Evolutionary conservation across 495 filamentous ascomycete species (phyloP).

Genomic region (Xylaria telfairii): DNA sequence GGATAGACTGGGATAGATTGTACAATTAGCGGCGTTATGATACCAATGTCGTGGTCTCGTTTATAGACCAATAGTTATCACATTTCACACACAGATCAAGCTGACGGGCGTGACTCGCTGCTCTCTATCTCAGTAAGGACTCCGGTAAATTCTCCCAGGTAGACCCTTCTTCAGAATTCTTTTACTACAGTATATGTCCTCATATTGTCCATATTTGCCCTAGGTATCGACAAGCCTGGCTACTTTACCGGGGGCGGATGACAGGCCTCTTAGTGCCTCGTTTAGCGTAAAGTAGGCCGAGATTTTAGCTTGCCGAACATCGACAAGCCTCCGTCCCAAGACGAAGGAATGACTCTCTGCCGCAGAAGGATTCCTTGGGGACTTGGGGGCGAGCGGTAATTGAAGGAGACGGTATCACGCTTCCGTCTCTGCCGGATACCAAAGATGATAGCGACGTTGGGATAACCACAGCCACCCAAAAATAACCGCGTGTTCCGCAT

Average conservation of each 20-base stretch:
- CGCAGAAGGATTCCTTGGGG: not conserved
- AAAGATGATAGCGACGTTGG: not conserved
- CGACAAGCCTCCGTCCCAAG: conserved; percentile 1
- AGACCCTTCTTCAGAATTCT: too few relatives aligned
- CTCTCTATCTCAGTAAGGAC: not conserved
- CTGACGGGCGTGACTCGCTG: not conserved
- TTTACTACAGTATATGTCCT: not conserved
- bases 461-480: not conserved
- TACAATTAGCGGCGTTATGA: not conserved
- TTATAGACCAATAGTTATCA: not conserved
- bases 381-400: not conserved
- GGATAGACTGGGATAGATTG: not conserved
- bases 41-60: not conserved
- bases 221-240: not conserved
- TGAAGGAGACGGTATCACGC: not conserved
- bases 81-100: not conserved
- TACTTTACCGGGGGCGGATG: not conserved
- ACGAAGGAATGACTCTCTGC: not conserved
- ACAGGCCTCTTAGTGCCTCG: not conserved
- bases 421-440: not conserved
- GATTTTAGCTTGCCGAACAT: not conserved
- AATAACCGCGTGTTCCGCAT: not conserved
- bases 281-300: not conserved
- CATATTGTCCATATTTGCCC: not conserved
- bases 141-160: not conserved